Evolutionary conservation across 2,329 filamentous ascomycete species (phyloP), one percentile per base, ranked within the genome.

Genomic region (Aspergillus fijiensis): DNA sequence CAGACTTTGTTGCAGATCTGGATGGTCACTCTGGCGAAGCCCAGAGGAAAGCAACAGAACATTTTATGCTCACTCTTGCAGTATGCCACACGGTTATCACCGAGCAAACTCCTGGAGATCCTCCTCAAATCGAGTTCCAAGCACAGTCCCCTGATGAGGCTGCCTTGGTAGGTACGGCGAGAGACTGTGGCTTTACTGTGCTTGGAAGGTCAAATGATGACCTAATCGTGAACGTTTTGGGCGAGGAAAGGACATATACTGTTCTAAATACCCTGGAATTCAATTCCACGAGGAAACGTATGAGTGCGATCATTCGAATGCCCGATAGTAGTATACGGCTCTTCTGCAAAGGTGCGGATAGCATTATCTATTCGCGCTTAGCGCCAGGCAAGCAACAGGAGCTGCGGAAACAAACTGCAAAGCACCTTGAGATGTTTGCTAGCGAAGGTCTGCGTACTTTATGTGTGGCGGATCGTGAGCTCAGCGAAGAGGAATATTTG

Each of bases 31-130:
- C 90, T 49, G 92, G 92, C 3, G 78, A 82, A 12, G 88, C 89
- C 63, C 95, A 99, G 73, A 86, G 88, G 72, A 79, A 82, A 33
- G 91, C 92, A 3, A 94, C 90, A 64, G 87, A 93, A 67, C 87
- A 90, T 65, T 99, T 99, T 73, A 98, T 99, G 94, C 83, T 98
- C 56, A 91, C 90, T 9, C 82, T 99, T 60, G 92, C 95, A 19
- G 85, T 99, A n/a, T 99, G 95, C 70, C 95, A 99, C 74, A 96
- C 92, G 0, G 95, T 99, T 62, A 94, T 99, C 63, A 90, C 94
- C 0, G 95, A 99, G 74, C 88, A 88, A 64, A 87, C 88, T 1
- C 92, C 93, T 0, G 94, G 93, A n/a, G 91, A 98, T 67, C 89
- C 89, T 31, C 94, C 95, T 0, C 90, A 85, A 75, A 95, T 99